Conservation (phyloP, 1,139 yeast species). For the Pichiaceae sp. region DNA sequence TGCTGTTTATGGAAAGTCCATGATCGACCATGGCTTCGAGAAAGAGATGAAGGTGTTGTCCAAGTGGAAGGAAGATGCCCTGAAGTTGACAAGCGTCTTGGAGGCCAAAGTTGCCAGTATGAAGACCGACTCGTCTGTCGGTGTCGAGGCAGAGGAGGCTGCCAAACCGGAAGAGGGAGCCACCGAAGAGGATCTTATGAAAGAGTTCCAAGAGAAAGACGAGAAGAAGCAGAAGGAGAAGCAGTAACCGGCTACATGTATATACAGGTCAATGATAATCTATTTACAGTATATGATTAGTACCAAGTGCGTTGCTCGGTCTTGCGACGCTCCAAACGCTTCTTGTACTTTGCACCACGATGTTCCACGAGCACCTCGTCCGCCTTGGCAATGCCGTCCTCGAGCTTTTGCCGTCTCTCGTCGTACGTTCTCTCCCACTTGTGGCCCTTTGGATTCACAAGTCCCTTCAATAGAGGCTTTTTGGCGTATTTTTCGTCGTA, state of each 20-base stretch:
- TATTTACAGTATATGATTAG: constrained; percentile 7
- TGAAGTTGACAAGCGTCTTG: constrained; percentile 42
- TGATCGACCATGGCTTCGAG: constrained; percentile 59
- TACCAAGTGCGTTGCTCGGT: constrained; percentile 42
- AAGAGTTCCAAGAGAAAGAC: constrained; percentile 6
- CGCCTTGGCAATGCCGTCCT: constrained; percentile 61
- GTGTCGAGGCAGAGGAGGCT: neutral
- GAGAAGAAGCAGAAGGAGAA: neutral
- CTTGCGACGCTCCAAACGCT: constrained; percentile 46
- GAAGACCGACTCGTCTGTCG: constrained; percentile 6
- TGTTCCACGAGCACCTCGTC: constrained; percentile 62
- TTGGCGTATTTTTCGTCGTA: constrained; percentile 68
- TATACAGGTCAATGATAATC: neutral
- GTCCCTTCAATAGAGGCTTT: constrained; percentile 73
- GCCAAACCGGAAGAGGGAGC: constrained; percentile 5
- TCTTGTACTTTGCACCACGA: constrained; percentile 54
- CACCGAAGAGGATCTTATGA: constrained; percentile 17
- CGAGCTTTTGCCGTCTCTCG: constrained; percentile 51
- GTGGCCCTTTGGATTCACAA: constrained; percentile 68
- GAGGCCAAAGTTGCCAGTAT: constrained; percentile 22
- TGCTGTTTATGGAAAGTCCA: constrained; percentile 54
- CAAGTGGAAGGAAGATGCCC: constrained; percentile 69
- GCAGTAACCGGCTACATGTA: neutral
- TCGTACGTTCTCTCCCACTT: constrained; percentile 70
- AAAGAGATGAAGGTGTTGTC: constrained; percentile 66